Evolutionary conservation across 163 green algal genomes (phyloP).

Genomic region (Chlorella variabilis): DNA sequence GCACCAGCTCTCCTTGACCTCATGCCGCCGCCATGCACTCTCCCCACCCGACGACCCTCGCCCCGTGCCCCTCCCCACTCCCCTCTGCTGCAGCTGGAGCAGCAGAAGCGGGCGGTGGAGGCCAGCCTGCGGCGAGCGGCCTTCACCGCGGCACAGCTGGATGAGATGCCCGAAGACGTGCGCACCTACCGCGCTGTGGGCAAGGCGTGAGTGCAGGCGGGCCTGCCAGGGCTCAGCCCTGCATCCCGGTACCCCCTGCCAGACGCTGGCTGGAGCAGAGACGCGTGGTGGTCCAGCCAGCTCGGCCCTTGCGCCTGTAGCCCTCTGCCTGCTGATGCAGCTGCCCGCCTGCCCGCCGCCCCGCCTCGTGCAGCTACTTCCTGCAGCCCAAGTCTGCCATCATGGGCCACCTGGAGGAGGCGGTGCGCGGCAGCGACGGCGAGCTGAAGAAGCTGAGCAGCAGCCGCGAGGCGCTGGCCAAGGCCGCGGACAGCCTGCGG

Average conservation of each 20-base stretch:
- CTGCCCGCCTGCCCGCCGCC: too few relatives aligned
- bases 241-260: too few relatives aligned
- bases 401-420: conserved; percentile 45
- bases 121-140: conserved; percentile 45
- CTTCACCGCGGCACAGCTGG: conserved; percentile 53
- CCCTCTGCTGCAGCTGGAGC: conserved; percentile 43
- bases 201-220: conserved; percentile 45
- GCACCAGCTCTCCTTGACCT: too few relatives aligned
- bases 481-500: conserved; percentile 24
- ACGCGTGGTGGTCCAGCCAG: too few relatives aligned
- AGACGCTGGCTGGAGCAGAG: too few relatives aligned
- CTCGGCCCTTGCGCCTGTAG: too few relatives aligned
- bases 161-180: conserved; percentile 37
- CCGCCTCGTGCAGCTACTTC: conserved; percentile 50
- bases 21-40: too few relatives aligned
- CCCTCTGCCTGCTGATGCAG: too few relatives aligned
- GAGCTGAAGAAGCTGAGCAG: conserved; percentile 47
- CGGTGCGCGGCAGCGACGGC: conserved; percentile 12
- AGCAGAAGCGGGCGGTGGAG: conserved; percentile 39
- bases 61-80: too few relatives aligned
- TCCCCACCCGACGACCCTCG: too few relatives aligned
- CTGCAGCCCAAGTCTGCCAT: conserved; percentile 48
- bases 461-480: conserved; percentile 37
- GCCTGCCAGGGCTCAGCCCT: too few relatives aligned
- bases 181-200: conserved; percentile 43